Percentiles rank a stretch among this genome's conserved stretches.
phyloP scores from a whole-genome alignment of 2,329 filamentous ascomycete genomes.

The Xylariomycetidae sp. region DNA sequence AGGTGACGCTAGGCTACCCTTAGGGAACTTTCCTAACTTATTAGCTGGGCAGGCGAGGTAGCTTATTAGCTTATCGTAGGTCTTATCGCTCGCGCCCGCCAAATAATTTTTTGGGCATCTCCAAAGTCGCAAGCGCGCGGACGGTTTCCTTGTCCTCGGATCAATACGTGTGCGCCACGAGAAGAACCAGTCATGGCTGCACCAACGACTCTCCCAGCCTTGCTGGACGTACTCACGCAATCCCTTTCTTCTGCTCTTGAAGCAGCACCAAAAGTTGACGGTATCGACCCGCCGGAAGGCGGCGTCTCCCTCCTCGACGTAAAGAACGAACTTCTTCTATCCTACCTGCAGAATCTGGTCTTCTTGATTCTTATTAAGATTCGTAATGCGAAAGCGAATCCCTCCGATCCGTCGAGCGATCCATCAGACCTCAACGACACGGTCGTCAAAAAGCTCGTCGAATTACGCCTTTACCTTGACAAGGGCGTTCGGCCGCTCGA shows the following conservation, averaged over 20 bases:
- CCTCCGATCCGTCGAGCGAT: slow-evolving; percentile 22
- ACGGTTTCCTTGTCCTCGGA: too few relatives aligned
- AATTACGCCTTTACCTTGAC: slow-evolving; percentile 87
- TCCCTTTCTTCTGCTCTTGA: slow-evolving; percentile 60
- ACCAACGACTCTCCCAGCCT: slow-evolving; percentile 40
- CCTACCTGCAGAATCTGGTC: slow-evolving; percentile 90
- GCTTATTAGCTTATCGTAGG: too few relatives aligned
- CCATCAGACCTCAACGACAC: slow-evolving; percentile 50
- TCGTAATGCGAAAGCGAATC: slow-evolving; percentile 43
- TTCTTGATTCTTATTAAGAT: slow-evolving; percentile 81
- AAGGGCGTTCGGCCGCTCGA: slow-evolving; percentile 88
- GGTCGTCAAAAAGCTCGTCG: slow-evolving; percentile 80
- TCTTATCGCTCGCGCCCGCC: too few relatives aligned
- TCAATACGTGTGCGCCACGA: too few relatives aligned
- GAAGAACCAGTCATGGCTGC: slow-evolving; percentile 39
- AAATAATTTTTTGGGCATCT: too few relatives aligned
- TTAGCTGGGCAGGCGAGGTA: too few relatives aligned
- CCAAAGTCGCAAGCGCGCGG: too few relatives aligned
- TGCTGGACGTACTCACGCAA: slow-evolving; percentile 49
- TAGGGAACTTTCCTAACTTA: too few relatives aligned
- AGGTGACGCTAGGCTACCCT: too few relatives aligned
- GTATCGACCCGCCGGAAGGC: slow-evolving; percentile 67
- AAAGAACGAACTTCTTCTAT: slow-evolving; percentile 95
- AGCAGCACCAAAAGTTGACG: slow-evolving; percentile 55
- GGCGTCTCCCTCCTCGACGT: slow-evolving; percentile 92